These are phyloP conservation scores for Perkinsus marinus DNA, from an alignment of 169 alveolate genomes.

Conservation along the genomic window DNA sequence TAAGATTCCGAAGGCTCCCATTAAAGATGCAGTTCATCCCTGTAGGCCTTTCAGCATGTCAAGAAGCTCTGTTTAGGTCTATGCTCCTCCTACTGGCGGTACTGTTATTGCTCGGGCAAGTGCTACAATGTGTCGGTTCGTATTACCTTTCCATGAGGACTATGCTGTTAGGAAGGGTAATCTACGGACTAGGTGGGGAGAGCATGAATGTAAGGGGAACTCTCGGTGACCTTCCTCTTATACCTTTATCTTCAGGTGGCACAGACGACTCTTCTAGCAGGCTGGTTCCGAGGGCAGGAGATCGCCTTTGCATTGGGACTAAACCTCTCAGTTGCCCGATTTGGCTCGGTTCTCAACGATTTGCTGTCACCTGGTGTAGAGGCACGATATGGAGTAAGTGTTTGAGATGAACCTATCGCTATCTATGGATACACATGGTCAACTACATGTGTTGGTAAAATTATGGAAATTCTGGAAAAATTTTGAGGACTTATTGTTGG, in stretches of 20 bases:
- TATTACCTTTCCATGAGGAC: conserved; percentile 18
- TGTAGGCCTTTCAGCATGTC: no score
- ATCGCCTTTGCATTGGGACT: conserved; percentile 43
- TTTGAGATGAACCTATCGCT: no score
- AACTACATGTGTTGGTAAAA: no score
- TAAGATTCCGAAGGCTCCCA: no score
- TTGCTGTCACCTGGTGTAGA: conserved; percentile 22
- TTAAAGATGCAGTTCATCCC: no score
- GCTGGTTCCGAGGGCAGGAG: conserved; percentile 42
- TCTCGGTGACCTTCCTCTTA: conserved; percentile 1
- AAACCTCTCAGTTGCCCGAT: conserved; percentile 29
- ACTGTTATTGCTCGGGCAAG: conserved; percentile 29
- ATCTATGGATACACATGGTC: no score
- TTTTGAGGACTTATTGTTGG: no score
- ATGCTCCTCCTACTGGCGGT: conserved; percentile 25
- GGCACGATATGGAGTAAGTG: neutral
- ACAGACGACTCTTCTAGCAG: neutral
- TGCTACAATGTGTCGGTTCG: conserved; percentile 31
- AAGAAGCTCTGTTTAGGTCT: conserved; percentile 10
- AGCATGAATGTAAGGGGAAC: conserved; percentile 38
- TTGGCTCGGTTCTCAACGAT: conserved; percentile 38
- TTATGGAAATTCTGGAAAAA: no score
- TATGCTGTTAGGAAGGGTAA: conserved; percentile 38
- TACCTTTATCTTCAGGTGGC: conserved; percentile 1
- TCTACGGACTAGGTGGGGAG: conserved; percentile 52